Percentiles rank a stretch among this genome's conserved stretches.
phyloP scores from a whole-genome alignment of 169 alveolate species.

The Haemoproteus tartakovskyi region DNA sequence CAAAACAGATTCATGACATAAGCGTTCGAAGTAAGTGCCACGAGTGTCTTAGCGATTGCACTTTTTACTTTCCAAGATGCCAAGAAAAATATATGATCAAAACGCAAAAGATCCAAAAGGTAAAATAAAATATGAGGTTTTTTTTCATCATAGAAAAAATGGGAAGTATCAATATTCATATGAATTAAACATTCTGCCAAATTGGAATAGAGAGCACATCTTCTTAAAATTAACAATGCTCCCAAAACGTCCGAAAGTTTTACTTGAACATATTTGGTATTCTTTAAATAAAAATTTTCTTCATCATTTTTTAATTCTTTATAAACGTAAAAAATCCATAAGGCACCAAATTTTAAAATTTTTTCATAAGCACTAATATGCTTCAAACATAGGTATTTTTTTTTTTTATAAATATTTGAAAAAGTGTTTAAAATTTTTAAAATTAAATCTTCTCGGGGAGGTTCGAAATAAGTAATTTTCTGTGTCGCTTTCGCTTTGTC shows the following conservation, averaged over 20 bases:
- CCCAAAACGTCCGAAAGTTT: conserved; percentile 48
- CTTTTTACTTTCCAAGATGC: conserved; percentile 64
- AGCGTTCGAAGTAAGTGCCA: conserved; percentile 38
- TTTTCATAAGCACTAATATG: conserved; percentile 16
- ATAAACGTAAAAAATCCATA: conserved; percentile 57
- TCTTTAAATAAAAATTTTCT: conserved; percentile 10
- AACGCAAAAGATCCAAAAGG: conserved; percentile 18
- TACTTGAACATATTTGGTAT: conserved; percentile 26
- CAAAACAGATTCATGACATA: conserved; percentile 55
- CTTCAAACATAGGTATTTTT: conserved; percentile 8
- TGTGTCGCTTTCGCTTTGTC: neutral
- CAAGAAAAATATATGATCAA: conserved; percentile 27
- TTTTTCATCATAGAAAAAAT: conserved; percentile 5
- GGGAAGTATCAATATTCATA: conserved; percentile 10
- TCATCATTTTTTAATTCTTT: conserved; percentile 22
- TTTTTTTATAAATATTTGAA: conserved; percentile 18
- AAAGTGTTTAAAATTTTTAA: conserved; percentile 32
- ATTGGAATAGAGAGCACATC: conserved; percentile 49
- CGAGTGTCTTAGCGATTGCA: conserved; percentile 31
- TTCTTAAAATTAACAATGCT: conserved; percentile 30
- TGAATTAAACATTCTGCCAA: conserved; percentile 28
- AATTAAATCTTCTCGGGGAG: conserved; percentile 51
- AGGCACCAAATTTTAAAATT: conserved; percentile 54
- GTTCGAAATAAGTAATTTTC: neutral
- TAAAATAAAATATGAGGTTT: conserved; percentile 38